Percentiles rank a stretch among this genome's conserved stretches.
phyloP scores from a whole-genome alignment of 768 basidiomycete genomes.

The Strobilomyces echinocephalus region DNA sequence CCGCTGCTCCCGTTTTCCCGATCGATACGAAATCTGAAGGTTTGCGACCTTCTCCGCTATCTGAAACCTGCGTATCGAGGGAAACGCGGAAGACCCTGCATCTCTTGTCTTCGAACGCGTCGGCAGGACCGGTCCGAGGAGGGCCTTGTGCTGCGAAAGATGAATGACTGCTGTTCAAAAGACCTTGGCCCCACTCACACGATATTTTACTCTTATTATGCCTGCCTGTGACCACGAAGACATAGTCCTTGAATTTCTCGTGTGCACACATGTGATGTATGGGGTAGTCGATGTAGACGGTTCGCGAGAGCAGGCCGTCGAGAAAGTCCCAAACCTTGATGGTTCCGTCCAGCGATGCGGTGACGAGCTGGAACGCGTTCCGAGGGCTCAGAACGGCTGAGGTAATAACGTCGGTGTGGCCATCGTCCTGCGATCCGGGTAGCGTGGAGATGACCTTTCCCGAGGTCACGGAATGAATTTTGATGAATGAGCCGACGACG shows the following conservation, averaged over 20 bases:
- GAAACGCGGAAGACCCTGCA: conserved; percentile 58
- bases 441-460: conserved; percentile 81
- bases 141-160: conserved; percentile 8
- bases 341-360: conserved; percentile 77
- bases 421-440: conserved; percentile 44
- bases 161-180: not conserved
- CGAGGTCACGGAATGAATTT: conserved; percentile 77
- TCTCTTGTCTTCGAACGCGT: conserved; percentile 38
- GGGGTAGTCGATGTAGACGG: conserved; percentile 63
- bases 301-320: conserved; percentile 74
- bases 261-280: conserved; percentile 72
- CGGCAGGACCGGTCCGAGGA: not conserved
- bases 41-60: conserved; percentile 38
- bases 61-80: conserved; percentile 38
- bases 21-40: conserved; percentile 50
- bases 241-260: conserved; percentile 56
- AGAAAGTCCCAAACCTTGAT: conserved; percentile 92
- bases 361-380: conserved; percentile 87
- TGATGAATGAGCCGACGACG: conserved; percentile 72
- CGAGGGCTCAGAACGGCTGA: conserved; percentile 73
- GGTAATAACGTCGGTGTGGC: conserved; percentile 55
- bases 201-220: conserved; percentile 39
- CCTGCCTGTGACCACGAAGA: conserved; percentile 67
- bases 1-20: conserved; percentile 62
- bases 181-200: conserved; percentile 10